A percentile compares a stretch with the other conserved stretches of the same genome.
These are phyloP conservation scores for Saccharomycopsis hybrid DNA, from an alignment of 1,139 yeast species.

Conservation along the genomic window DNA sequence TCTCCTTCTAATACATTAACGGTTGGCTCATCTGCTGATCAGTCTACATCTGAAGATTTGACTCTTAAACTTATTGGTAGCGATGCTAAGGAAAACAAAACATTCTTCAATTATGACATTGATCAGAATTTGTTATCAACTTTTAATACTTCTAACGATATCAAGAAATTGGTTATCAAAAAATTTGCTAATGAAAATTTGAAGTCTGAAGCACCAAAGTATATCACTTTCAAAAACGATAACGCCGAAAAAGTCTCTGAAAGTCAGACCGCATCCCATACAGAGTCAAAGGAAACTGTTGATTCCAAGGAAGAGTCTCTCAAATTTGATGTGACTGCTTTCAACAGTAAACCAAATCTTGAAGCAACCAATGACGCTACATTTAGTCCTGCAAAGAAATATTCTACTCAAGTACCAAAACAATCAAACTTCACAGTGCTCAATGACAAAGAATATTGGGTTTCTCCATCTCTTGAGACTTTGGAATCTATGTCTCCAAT, in stretches of 20 bases:
- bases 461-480: slow-evolving; percentile 65
- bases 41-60: neutral
- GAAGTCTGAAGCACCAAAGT: neutral
- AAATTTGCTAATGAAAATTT: slow-evolving; percentile 3
- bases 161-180: slow-evolving; percentile 16
- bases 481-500: slow-evolving; percentile 52
- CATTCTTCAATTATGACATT: slow-evolving; percentile 10
- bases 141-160: slow-evolving; percentile 10
- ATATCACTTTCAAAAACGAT: slow-evolving; percentile 2
- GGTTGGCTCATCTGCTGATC: neutral
- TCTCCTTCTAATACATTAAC: slow-evolving; percentile 40
- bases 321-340: no score
- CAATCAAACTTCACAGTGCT: slow-evolving; percentile 5
- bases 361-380: no score
- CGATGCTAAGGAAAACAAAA: slow-evolving; percentile 3
- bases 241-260: neutral
- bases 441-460: slow-evolving; percentile 78
- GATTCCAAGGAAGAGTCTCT: no score
- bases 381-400: no score
- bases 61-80: slow-evolving; percentile 12
- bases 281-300: neutral
- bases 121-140: slow-evolving; percentile 4
- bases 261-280: neutral
- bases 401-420: neutral
- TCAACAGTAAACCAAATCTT: no score